These are phyloP conservation scores for Colletotrichum brevisporum DNA, from an alignment of 2,329 filamentous ascomycete genomes.

Conservation along the genomic window DNA sequence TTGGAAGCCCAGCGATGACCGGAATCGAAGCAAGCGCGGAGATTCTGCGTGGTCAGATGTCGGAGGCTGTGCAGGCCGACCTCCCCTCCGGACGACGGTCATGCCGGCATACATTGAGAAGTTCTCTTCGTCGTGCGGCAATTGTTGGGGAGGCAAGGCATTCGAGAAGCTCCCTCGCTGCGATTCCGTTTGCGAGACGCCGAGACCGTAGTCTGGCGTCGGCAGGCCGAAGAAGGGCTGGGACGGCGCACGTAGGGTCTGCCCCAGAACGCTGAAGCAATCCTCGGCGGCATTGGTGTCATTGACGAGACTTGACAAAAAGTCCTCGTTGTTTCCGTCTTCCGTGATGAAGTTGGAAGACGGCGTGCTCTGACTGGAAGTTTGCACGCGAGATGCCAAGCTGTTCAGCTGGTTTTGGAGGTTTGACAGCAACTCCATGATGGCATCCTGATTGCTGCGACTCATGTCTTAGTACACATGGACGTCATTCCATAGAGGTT, in stretches of 20 bases:
- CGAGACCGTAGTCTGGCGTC: conserved; percentile 47
- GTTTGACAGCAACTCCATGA: conserved; percentile 22
- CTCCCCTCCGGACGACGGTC: not conserved
- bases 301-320: not conserved
- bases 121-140: not conserved
- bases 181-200: conserved; percentile 44
- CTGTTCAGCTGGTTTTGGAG: conserved; percentile 30
- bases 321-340: not conserved
- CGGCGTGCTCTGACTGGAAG: not conserved
- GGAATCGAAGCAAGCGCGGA: not conserved
- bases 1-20: not conserved
- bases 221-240: conserved; percentile 46
- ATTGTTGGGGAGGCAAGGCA: not conserved
- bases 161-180: conserved; percentile 22
- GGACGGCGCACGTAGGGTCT: not conserved
- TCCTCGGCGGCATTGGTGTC: not conserved
- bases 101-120: not conserved
- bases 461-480: not conserved
- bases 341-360: not conserved
- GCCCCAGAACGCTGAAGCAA: not conserved
- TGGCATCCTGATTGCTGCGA: conserved; percentile 15
- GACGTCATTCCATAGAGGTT: not conserved
- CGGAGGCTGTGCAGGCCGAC: not conserved
- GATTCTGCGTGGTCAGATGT: not conserved
- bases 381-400: conserved; percentile 22